Conservation (phyloP, 495 filamentous ascomycete species). For the Oidiodendron maius region DNA sequence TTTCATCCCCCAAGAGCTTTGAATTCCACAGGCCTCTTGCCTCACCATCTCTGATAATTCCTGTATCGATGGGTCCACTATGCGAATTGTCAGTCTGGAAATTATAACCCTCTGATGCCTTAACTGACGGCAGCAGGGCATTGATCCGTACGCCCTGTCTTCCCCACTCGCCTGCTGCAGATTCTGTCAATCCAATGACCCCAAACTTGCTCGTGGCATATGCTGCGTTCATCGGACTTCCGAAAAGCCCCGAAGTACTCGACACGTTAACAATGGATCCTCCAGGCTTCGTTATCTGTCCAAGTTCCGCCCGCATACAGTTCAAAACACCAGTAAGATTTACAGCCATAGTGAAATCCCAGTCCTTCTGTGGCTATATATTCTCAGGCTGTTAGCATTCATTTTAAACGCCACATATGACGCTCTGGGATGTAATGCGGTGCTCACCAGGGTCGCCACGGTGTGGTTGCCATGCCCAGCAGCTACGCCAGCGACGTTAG, state of each 20-base stretch:
- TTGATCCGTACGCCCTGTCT: constrained; percentile 50
- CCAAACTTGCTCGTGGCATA: constrained; percentile 53
- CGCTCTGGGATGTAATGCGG: too few species aligned
- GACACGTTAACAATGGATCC: constrained; percentile 55
- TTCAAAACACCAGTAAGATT: constrained; percentile 52
- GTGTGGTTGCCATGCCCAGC: not conserved
- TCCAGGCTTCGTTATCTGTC: constrained; percentile 33
- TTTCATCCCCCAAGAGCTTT: not conserved
- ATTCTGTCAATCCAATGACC: constrained; percentile 52
- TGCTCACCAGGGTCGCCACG: constrained; percentile 2
- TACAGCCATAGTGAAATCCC: constrained; percentile 43
- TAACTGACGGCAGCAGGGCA: constrained; percentile 22
- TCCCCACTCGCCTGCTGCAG: constrained; percentile 53
- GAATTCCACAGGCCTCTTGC: constrained; percentile 2
- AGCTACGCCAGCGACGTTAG: constrained; percentile 37
- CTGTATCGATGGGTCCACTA: constrained; percentile 6
- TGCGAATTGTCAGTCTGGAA: too few species aligned
- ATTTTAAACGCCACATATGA: too few species aligned
- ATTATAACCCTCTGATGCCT: too few species aligned
- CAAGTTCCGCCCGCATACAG: constrained; percentile 47
- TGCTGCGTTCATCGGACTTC: constrained; percentile 38
- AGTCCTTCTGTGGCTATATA: constrained; percentile 35
- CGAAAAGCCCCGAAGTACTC: constrained; percentile 47
- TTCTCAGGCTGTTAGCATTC: too few species aligned
- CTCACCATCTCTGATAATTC: too few species aligned